Conservation (phyloP, 208 protist species). For the Acanthamoeba triangularis region DNA sequence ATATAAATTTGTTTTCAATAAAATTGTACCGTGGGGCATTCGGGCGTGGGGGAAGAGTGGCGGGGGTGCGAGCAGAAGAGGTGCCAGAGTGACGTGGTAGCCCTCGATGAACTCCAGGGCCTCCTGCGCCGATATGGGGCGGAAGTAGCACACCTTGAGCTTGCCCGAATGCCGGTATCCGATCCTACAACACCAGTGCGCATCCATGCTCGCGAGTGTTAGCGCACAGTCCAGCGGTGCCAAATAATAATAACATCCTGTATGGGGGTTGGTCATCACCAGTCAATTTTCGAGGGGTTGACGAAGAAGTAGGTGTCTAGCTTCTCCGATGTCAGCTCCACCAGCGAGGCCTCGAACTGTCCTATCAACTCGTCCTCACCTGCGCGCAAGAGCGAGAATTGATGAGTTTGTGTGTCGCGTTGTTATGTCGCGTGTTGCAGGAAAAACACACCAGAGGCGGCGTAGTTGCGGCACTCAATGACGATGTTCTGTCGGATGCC, state of each 20-base stretch:
- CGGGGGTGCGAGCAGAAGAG: not conserved
- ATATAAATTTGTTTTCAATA: not conserved
- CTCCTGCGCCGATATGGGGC: constrained; percentile 14
- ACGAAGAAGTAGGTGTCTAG: not conserved
- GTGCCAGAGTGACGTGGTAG: not conserved
- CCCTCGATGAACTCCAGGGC: constrained; percentile 16
- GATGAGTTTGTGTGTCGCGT: not conserved
- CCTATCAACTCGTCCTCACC: constrained; percentile 18
- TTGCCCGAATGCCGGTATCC: constrained; percentile 3
- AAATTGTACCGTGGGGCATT: not conserved
- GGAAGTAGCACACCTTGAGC: constrained; percentile 6
- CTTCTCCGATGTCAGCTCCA: not conserved
- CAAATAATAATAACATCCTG: too few relatives aligned
- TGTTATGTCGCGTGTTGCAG: not conserved
- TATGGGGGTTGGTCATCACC: not conserved
- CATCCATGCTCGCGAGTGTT: not conserved
- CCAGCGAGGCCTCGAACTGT: constrained; percentile 10
- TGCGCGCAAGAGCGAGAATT: not conserved
- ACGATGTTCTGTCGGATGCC: constrained; percentile 22
- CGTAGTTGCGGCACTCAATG: not conserved
- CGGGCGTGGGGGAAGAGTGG: not conserved
- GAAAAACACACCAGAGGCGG: not conserved
- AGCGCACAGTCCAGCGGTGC: not conserved
- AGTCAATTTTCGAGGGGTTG: constrained; percentile 12
- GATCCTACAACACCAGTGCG: constrained; percentile 1